Percentiles rank a stretch among this genome's conserved stretches.
Conservation (phyloP, 768 basidiomycete genomes). For the Paxillus rubicundulus region DNA sequence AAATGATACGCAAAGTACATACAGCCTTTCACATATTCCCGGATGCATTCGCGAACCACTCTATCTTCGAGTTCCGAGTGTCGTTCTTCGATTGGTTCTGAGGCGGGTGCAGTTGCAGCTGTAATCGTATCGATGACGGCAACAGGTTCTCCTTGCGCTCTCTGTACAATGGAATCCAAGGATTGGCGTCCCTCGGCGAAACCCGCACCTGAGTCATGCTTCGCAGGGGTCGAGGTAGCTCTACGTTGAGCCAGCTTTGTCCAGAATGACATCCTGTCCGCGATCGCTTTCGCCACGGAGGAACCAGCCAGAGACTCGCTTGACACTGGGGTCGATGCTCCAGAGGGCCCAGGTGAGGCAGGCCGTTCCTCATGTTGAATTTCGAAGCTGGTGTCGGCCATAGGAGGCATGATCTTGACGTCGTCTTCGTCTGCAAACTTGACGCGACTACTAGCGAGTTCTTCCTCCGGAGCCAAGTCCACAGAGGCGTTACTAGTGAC, state of each 20-base stretch:
- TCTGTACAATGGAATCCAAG: constrained; percentile 42
- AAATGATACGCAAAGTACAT: constrained; percentile 92
- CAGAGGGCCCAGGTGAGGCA: constrained; percentile 38
- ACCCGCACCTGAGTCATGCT: constrained; percentile 7
- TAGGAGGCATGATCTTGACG: constrained; percentile 44
- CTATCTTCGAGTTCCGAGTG: constrained; percentile 79
- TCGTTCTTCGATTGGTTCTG: constrained; percentile 60
- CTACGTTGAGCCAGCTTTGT: constrained; percentile 53
- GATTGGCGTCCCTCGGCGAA: constrained; percentile 21
- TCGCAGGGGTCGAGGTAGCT: constrained; percentile 16
- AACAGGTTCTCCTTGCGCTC: constrained; percentile 45
- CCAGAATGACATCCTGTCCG: constrained; percentile 75
- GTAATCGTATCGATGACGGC: constrained; percentile 59
- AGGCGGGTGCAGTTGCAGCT: constrained; percentile 59
- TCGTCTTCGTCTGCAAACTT: constrained; percentile 52
- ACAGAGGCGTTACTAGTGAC: constrained; percentile 28
- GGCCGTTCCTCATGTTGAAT: constrained; percentile 1
- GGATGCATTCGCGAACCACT: constrained; percentile 74
- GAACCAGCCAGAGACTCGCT: constrained; percentile 42
- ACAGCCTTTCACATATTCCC: constrained; percentile 75
- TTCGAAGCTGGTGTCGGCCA: constrained; percentile 5
- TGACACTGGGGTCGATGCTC: constrained; percentile 54
- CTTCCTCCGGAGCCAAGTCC: constrained; percentile 18
- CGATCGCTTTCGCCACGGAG: constrained; percentile 61
- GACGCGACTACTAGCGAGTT: constrained; percentile 36